These are phyloP conservation scores for Sclerotinia trifoliorum DNA, from an alignment of 2,329 filamentous ascomycete species.

Conservation along the genomic window DNA sequence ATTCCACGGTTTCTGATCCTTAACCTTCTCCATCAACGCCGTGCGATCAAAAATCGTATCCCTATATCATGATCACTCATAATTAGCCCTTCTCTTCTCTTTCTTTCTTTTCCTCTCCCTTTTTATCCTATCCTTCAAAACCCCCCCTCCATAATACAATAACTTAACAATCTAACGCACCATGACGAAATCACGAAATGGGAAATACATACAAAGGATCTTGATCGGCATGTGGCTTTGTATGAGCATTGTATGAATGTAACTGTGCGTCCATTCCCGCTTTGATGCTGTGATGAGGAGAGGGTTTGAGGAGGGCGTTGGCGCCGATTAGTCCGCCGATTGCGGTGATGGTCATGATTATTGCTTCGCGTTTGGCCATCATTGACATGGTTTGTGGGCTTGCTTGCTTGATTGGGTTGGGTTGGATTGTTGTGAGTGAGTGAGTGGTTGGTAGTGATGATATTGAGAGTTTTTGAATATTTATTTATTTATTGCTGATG, in stretches of 20 bases:
- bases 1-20: conserved; percentile 26
- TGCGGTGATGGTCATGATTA: conserved; percentile 13
- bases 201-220: conserved; percentile 22
- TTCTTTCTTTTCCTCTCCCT: too few species aligned
- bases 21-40: conserved; percentile 24
- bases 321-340: conserved; percentile 17
- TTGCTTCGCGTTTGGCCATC: conserved; percentile 18
- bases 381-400: neutral
- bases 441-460: neutral
- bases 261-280: conserved; percentile 15
- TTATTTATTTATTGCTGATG: neutral
- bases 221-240: conserved; percentile 10
- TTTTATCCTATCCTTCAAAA: too few species aligned
- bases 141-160: neutral
- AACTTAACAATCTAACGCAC: neutral
- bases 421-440: neutral
- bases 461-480: neutral
- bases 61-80: conserved; percentile 11
- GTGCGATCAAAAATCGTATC: conserved; percentile 28
- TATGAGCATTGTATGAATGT: conserved; percentile 12
- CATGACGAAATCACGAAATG: neutral
- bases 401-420: neutral
- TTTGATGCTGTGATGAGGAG: conserved; percentile 17
- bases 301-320: conserved; percentile 12
- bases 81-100: neutral